phyloP scores from a whole-genome alignment of 305 asterid species.

The Withania somnifera region DNA sequence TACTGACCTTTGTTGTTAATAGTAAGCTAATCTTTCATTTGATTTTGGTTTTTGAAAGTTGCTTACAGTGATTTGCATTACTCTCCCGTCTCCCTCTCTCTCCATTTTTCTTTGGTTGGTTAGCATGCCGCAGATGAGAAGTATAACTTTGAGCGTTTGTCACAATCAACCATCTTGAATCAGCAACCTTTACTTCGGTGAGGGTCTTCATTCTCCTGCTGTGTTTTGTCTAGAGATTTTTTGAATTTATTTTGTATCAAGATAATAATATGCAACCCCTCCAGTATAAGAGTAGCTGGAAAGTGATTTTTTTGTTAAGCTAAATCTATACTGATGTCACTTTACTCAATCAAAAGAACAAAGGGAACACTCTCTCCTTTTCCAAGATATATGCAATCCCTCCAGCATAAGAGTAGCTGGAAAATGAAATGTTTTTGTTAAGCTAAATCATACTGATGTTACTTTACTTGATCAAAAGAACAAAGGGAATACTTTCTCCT shows the following conservation, averaged over 20 bases:
- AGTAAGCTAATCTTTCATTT: background rate
- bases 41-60: background rate
- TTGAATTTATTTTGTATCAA: background rate
- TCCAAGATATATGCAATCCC: background rate
- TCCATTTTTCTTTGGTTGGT: background rate
- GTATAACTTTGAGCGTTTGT: constrained; percentile 72
- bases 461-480: background rate
- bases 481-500: background rate
- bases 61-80: background rate
- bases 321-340: background rate
- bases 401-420: background rate
- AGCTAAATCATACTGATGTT: background rate
- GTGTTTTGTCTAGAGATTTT: background rate
- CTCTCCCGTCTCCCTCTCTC: background rate
- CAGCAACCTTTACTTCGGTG: constrained; percentile 97
- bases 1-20: background rate
- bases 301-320: background rate
- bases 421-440: background rate
- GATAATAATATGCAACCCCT: background rate
- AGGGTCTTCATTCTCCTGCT: constrained; percentile 17
- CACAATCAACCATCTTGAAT: constrained; percentile 75
- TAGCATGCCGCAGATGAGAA: constrained; percentile 99
- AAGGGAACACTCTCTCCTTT: background rate
- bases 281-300: background rate
- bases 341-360: background rate